Conservation (phyloP, 176 grass and related monocot species). For the Aegilops speltoides region DNA sequence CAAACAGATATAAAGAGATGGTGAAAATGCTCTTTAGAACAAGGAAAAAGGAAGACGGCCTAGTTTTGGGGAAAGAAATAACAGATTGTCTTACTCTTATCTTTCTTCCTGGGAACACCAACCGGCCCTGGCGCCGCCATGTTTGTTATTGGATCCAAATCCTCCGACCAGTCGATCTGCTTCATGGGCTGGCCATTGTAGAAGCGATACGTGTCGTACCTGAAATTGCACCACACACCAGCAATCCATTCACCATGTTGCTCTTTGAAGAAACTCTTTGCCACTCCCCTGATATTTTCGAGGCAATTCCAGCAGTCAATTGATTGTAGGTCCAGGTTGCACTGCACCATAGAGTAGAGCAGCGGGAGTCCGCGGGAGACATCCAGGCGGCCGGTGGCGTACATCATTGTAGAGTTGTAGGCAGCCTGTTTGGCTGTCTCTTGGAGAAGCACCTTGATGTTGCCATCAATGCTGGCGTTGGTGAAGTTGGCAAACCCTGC, state of each 20-base stretch:
- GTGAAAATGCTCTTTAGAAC: too few species aligned
- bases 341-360: constrained; percentile 42
- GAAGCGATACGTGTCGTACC: constrained; percentile 22
- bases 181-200: background rate
- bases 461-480: background rate
- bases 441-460: background rate
- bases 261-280: background rate
- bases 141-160: background rate
- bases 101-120: background rate
- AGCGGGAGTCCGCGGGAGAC: background rate
- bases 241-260: constrained; percentile 7
- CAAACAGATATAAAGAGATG: too few species aligned
- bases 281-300: background rate
- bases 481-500: background rate
- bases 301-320: background rate
- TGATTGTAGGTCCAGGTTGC: constrained; percentile 21
- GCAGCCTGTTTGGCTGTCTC: constrained; percentile 1
- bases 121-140: background rate
- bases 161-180: too few species aligned
- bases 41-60: background rate
- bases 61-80: background rate
- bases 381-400: constrained; percentile 21
- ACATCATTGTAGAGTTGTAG: background rate
- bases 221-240: constrained; percentile 14
- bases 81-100: background rate